phyloP scores from a whole-genome alignment of 768 basidiomycete genomes.

The Panellus pusillus region DNA sequence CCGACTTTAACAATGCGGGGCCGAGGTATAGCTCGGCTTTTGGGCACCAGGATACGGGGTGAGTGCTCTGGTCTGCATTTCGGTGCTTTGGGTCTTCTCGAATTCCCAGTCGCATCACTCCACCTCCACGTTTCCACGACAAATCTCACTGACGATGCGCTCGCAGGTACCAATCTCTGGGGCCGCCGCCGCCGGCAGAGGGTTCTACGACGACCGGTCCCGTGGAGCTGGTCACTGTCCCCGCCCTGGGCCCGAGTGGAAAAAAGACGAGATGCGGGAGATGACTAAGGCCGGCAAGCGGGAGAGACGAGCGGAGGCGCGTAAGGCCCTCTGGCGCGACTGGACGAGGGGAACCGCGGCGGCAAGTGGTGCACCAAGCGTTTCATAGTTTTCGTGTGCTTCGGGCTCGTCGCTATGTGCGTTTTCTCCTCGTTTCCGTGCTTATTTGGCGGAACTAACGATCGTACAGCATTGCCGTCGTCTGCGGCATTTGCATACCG shows the following conservation, averaged over 20 bases:
- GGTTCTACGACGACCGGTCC: constrained; percentile 38
- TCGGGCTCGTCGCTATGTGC: constrained; percentile 48
- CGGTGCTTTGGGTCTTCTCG: neutral
- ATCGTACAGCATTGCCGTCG: constrained; percentile 54
- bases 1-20: constrained; percentile 87
- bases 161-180: constrained; percentile 15
- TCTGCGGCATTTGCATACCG: constrained; percentile 80
- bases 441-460: neutral
- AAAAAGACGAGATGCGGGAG: constrained; percentile 68
- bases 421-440: constrained; percentile 5
- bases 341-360: constrained; percentile 82
- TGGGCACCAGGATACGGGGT: constrained; percentile 49
- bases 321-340: constrained; percentile 62
- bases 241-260: constrained; percentile 93
- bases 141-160: constrained; percentile 17
- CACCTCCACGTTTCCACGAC: neutral
- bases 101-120: neutral
- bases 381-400: constrained; percentile 67
- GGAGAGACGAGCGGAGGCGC: constrained; percentile 56
- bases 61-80: constrained; percentile 22
- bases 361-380: constrained; percentile 78
- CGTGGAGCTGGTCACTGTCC: constrained; percentile 90
- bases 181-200: constrained; percentile 36
- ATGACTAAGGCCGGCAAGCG: constrained; percentile 73
- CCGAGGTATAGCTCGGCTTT: constrained; percentile 73